Evolutionary conservation across 441 rosid genomes (phyloP), one percentile per base, ranked within the genome.

Genomic region (Erysimum cheiri): DNA sequence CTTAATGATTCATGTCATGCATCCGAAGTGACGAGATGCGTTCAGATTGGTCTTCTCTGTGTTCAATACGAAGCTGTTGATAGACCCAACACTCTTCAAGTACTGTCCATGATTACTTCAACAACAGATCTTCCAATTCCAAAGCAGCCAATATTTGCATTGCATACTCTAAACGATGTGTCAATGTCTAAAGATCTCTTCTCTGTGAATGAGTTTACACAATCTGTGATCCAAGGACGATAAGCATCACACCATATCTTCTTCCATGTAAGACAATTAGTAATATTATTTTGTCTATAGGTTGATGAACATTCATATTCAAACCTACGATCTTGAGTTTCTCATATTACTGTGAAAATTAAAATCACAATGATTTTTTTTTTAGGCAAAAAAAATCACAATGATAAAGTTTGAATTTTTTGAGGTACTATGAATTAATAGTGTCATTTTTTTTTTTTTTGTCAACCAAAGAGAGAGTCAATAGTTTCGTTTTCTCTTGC

Each of bases 51-150:
- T 36, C 80, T 81, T 0, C 56, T 85, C 8, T 81, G 81, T 54
- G 82, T 81, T 12, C 87, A 83, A 48, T 76, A 77, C 6, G 60
- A 55, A 9, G 67, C 86, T 3, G 78, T 48, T 29, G 85, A 85
- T 6, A 81, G 88, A 67, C 85, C 90, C 8, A 69, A 49, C 13
- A 84, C 82, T 67, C 35, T 37, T 12, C 49, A 60, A 2, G 84
- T 82, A 11, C 33, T 84, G 12, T 56, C 74, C 1, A 79, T 85
- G 90, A 55, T 84, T 15, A 70, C 81, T 15, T 72, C 80, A 52
- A 78, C 71, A n/a, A 56, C 72, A 8, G 50, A 67, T 14, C 74
- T 80, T 52, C 78, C 73, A 0, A 35, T 54, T 4, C 73, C 78
- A 8, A 57, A 67, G 47, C 48, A 57, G 59, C 73, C 73, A 5